Percentiles rank a stretch among this genome's conserved stretches.
Conservation (phyloP, 1,284 basidiomycete species). For the Takashimella koratensis region DNA sequence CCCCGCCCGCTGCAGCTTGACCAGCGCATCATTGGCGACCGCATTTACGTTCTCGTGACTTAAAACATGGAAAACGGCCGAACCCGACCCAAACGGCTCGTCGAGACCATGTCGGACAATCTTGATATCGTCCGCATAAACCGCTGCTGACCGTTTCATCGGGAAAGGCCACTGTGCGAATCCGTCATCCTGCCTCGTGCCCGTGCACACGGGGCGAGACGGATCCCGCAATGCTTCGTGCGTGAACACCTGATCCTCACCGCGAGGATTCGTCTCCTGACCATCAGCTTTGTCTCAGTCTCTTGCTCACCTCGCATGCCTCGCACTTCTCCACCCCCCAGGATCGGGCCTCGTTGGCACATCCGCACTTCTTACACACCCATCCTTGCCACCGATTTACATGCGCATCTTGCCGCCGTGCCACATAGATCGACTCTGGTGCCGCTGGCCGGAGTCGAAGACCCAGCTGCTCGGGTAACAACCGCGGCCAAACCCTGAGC, state of each 20-base stretch:
- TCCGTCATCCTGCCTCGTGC: conserved; percentile 31
- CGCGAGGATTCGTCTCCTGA: neutral
- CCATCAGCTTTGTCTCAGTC: neutral
- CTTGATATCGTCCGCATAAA: conserved; percentile 38
- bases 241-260: conserved; percentile 11
- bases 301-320: conserved; percentile 16
- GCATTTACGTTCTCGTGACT: conserved; percentile 8
- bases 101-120: conserved; percentile 27
- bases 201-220: conserved; percentile 26
- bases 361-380: conserved; percentile 36
- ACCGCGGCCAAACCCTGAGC: conserved; percentile 12
- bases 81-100: conserved; percentile 10
- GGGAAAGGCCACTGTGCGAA: conserved; percentile 18
- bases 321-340: conserved; percentile 42
- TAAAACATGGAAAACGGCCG: conserved; percentile 30
- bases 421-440: neutral
- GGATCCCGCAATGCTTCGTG: conserved; percentile 22
- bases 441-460: conserved; percentile 19
- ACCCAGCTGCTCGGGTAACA: conserved; percentile 22
- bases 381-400: conserved; percentile 37
- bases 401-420: conserved; percentile 16
- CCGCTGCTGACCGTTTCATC: conserved; percentile 14
- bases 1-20: neutral
- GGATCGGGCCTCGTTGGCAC: conserved; percentile 35
- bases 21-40: neutral